A percentile compares a stretch with the other conserved stretches of the same genome.
Conservation (phyloP, 73 alveolate genomes). For the Blepharisma japonicum region DNA sequence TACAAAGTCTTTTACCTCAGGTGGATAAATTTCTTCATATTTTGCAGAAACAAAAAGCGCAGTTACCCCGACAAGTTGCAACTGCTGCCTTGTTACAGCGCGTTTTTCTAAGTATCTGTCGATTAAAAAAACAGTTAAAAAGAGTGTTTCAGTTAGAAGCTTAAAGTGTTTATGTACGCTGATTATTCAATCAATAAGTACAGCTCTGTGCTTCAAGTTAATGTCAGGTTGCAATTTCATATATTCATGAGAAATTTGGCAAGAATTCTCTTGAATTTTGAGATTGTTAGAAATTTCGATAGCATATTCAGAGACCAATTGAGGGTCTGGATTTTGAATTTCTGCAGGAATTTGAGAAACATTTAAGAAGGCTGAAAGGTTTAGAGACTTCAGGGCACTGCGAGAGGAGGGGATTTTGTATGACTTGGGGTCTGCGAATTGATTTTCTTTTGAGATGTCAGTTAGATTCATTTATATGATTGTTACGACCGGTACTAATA, state of each 20-base stretch:
- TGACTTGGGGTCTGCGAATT: too few relatives aligned
- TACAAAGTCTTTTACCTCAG: slow-evolving; percentile 91
- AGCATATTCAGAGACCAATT: slow-evolving; percentile 47
- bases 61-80: slow-evolving; percentile 78
- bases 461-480: too few relatives aligned
- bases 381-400: too few relatives aligned
- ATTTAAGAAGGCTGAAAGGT: too few relatives aligned
- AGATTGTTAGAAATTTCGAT: slow-evolving; percentile 37
- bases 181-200: slow-evolving; percentile 74
- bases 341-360: too few relatives aligned
- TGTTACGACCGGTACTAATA: too few relatives aligned
- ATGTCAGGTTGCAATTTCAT: neutral
- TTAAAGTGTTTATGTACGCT: slow-evolving; percentile 58
- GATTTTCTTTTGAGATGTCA: too few relatives aligned
- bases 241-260: slow-evolving; percentile 36
- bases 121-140: slow-evolving; percentile 56
- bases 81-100: slow-evolving; percentile 47
- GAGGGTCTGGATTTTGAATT: slow-evolving; percentile 39
- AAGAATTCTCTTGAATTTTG: slow-evolving; percentile 32
- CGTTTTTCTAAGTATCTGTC: slow-evolving; percentile 64
- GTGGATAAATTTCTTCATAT: slow-evolving; percentile 89
- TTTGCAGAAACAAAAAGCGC: slow-evolving; percentile 66
- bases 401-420: too few relatives aligned
- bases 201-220: slow-evolving; percentile 39
- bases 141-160: slow-evolving; percentile 64